These are phyloP conservation scores for Trichophyton mentagrophytes DNA, from an alignment of 2,329 filamentous ascomycete genomes.

Conservation along the genomic window DNA sequence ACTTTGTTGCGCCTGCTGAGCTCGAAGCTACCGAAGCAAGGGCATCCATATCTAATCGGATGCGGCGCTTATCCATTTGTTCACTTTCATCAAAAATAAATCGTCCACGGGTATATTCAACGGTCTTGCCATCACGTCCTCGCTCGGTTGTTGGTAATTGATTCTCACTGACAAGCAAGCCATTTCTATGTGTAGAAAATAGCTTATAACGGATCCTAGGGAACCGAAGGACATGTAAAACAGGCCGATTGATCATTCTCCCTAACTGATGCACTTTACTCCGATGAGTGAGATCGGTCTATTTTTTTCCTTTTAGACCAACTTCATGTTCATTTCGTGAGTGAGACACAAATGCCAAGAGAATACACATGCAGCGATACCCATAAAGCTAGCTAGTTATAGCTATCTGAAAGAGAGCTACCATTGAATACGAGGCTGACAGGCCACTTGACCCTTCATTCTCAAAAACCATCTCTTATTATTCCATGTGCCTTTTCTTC, in stretches of 20 bases:
- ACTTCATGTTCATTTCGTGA: too few species aligned
- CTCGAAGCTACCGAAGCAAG: slow-evolving; percentile 22
- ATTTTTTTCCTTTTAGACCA: too few species aligned
- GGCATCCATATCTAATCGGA: slow-evolving; percentile 23
- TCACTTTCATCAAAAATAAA: slow-evolving; percentile 7
- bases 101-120: slow-evolving; percentile 8
- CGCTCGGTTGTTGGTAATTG: neutral
- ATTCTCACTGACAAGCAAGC: neutral
- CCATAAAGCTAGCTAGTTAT: neutral
- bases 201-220: neutral
- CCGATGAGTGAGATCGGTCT: too few species aligned
- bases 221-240: neutral
- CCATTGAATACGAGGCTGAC: too few species aligned
- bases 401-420: neutral
- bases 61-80: slow-evolving; percentile 4
- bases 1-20: slow-evolving; percentile 19
- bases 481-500: slow-evolving; percentile 38
- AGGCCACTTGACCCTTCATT: too few species aligned
- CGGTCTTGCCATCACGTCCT: neutral
- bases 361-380: neutral
- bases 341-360: too few species aligned
- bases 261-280: too few species aligned
- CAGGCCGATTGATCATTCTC: neutral
- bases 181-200: neutral
- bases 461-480: slow-evolving; percentile 37